Conservation (phyloP, 805 yeast species). For the Sungouiella thailandica region DNA sequence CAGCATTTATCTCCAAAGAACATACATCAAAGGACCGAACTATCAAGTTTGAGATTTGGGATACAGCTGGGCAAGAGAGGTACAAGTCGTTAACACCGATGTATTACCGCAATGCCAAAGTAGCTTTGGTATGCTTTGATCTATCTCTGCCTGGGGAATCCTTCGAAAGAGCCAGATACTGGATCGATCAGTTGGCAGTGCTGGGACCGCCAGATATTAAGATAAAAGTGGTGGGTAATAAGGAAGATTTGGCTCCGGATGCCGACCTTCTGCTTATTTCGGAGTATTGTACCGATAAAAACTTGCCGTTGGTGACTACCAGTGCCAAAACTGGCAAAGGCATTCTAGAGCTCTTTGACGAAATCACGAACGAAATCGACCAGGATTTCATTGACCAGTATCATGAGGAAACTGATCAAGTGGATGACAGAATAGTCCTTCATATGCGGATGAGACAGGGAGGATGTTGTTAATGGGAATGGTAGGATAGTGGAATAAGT, state of each 20-base stretch:
- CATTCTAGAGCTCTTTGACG: conserved; percentile 36
- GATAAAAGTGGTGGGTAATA: conserved; percentile 72
- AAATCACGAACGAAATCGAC: conserved; percentile 26
- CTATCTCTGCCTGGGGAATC: conserved; percentile 44
- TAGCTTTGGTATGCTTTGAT: conserved; percentile 85
- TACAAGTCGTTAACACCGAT: conserved; percentile 41
- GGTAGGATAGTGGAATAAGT: neutral
- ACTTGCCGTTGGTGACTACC: conserved; percentile 33
- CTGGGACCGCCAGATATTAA: conserved; percentile 21
- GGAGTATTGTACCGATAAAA: conserved; percentile 15
- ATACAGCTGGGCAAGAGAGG: conserved; percentile 87
- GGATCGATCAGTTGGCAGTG: conserved; percentile 75
- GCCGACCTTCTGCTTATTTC: conserved; percentile 7
- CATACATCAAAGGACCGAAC: conserved; percentile 32
- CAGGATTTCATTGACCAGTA: conserved; percentile 25
- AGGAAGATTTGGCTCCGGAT: conserved; percentile 55
- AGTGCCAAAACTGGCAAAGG: conserved; percentile 73
- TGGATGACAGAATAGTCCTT: neutral
- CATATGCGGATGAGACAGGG: neutral
- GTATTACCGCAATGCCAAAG: conserved; percentile 40
- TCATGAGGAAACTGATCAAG: conserved; percentile 7
- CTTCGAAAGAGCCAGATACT: conserved; percentile 71
- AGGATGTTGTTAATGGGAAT: conserved; percentile 1
- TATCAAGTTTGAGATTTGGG: conserved; percentile 75
- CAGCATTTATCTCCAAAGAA: conserved; percentile 86